Conservation (phyloP, 768 basidiomycete species). For the Calocybe gangraenosa region DNA sequence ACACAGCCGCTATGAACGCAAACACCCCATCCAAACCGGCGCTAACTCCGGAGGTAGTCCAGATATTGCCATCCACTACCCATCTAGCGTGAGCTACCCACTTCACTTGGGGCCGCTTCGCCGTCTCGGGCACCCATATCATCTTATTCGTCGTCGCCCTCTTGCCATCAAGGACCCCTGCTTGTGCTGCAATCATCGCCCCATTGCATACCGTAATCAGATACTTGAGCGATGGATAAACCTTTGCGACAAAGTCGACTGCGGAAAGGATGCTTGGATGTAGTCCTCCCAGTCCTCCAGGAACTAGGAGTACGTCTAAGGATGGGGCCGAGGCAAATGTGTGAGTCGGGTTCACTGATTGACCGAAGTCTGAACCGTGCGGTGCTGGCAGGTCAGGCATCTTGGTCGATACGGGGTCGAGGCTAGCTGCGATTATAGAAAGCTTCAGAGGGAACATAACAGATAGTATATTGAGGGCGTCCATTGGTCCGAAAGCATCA, state of each 20-base stretch:
- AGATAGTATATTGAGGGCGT: slow-evolving; percentile 24
- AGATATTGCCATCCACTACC: slow-evolving; percentile 44
- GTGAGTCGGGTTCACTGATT: slow-evolving; percentile 32
- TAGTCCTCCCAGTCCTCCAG: slow-evolving; percentile 26
- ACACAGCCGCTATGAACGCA: slow-evolving; percentile 30
- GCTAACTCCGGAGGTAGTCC: slow-evolving; percentile 43
- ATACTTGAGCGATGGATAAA: slow-evolving; percentile 33
- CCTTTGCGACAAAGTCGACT: slow-evolving; percentile 26
- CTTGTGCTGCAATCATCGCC: slow-evolving; percentile 30
- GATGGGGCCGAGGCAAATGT: slow-evolving; percentile 29
- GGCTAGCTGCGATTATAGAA: slow-evolving; percentile 19
- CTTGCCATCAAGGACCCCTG: slow-evolving; percentile 37
- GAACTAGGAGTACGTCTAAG: slow-evolving; percentile 31
- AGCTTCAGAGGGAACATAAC: slow-evolving; percentile 21
- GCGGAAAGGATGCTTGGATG: slow-evolving; percentile 14
- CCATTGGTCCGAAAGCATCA: slow-evolving; percentile 30
- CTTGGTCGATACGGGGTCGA: slow-evolving; percentile 25
- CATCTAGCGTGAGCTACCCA: slow-evolving; percentile 43
- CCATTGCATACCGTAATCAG: slow-evolving; percentile 42
- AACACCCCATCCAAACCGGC: slow-evolving; percentile 38
- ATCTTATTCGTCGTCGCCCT: slow-evolving; percentile 42
- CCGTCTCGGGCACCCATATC: slow-evolving; percentile 21
- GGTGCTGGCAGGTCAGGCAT: background rate
- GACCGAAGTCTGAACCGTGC: slow-evolving; percentile 10
- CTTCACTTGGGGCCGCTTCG: slow-evolving; percentile 26